Base-by-base conservation (phyloP, 768 basidiomycete species). In the Auricularia sp. region DNA sequence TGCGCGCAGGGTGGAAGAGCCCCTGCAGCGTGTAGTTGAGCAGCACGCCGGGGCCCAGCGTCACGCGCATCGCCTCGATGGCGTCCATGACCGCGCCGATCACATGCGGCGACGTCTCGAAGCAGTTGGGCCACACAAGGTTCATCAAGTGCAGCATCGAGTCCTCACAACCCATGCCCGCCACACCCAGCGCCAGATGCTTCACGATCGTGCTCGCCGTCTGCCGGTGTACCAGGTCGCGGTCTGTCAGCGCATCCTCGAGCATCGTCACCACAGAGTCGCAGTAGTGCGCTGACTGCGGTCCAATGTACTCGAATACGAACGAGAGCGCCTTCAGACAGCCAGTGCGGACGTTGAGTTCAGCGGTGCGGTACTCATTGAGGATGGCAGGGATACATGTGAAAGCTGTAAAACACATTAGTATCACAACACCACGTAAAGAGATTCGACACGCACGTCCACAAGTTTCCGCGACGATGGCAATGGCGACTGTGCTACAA, bases 31-130 rank as follows among this genome's bases (percentile, higher is more conserved):
- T 87, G 73, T 98, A 98, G 73, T 89, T 91, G 65, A 98, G 79
- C 61, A 99, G 78, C 6, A 97, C 84, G 42, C 97, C 96, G 0
- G 96, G 94, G 1, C 97, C 97, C 51, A 98, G 80, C 7, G 94
- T 94, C 51, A 98, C 90, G 29, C 95, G 84, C 94, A 98, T 98
- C 1, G 92, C 92, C 76, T 98, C 97, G 70, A 99, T 83, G 0
- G 97, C 97, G 61, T 98, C 97, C 92, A 98, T 95, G 54, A 98
- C 92, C 4, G 94, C 92, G 37, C 93, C 94, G 67, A 98, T 98
- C 66, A 99, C 95, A 77, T 99, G 97, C 4, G 97, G 97, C 14
- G 90, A 93, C 1, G 95, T 96, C 79, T 98, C 96, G 75, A 98
- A 98, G 76, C 94, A 95, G 73, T 98, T 98, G 1, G 97, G 97